These are phyloP conservation scores for Zopfochytrium polystomum DNA, from an alignment of 371 early-diverging fungal species.

Conservation along the genomic window DNA sequence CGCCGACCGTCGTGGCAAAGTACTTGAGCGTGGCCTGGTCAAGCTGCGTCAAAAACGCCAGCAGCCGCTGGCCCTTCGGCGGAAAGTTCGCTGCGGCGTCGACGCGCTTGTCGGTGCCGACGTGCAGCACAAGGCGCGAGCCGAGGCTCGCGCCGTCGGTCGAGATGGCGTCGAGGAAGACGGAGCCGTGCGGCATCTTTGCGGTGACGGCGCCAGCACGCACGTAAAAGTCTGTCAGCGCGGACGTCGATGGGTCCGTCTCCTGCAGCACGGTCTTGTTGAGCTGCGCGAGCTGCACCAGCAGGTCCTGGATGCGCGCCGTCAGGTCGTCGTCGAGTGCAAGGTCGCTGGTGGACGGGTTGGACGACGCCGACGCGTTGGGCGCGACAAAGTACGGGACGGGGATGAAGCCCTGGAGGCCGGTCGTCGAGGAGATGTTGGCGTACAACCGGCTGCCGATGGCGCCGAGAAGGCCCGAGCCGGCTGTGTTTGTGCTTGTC, in stretches of 20 bases:
- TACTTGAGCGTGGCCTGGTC: slow-evolving; percentile 52
- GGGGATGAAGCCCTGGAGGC: slow-evolving; percentile 1
- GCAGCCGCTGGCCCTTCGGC: slow-evolving; percentile 51
- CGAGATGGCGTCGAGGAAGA: no score
- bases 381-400: slow-evolving; percentile 30
- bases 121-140: slow-evolving; percentile 35
- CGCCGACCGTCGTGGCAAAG: slow-evolving; percentile 19
- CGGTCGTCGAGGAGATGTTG: slow-evolving; percentile 13
- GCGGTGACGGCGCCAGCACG: slow-evolving; percentile 2
- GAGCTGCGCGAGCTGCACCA: slow-evolving; percentile 18
- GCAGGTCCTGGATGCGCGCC: neutral
- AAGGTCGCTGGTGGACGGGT: slow-evolving; percentile 20
- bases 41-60: slow-evolving; percentile 51
- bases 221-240: slow-evolving; percentile 10
- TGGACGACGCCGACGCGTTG: no score
- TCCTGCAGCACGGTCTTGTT: slow-evolving; percentile 24
- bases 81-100: slow-evolving; percentile 51
- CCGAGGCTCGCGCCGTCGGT: slow-evolving; percentile 23
- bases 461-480: slow-evolving; percentile 26
- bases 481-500: no score
- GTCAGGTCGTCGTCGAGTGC: no score
- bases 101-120: slow-evolving; percentile 58
- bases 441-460: slow-evolving; percentile 27
- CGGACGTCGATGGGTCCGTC: neutral
- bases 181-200: slow-evolving; percentile 57